These are phyloP conservation scores for Myriosclerotinia curreyana DNA, from an alignment of 2,329 filamentous ascomycete genomes.

Conservation along the genomic window DNA sequence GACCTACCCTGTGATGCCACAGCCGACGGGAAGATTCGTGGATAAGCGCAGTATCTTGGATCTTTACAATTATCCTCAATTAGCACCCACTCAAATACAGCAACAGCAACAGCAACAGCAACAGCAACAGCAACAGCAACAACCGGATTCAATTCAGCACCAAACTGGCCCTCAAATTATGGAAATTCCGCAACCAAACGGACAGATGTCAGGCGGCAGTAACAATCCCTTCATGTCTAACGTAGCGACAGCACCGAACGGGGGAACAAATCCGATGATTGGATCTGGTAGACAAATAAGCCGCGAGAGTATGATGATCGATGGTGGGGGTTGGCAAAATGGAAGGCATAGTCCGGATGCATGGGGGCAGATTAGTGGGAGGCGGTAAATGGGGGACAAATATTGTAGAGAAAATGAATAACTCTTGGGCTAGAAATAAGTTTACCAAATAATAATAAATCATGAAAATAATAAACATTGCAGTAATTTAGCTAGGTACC, in stretches of 20 bases:
- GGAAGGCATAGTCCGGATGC: slow-evolving; percentile 77
- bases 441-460: background rate
- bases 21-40: slow-evolving; percentile 48
- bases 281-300: slow-evolving; percentile 49
- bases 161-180: slow-evolving; percentile 24
- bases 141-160: slow-evolving; percentile 27
- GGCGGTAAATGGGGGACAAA: slow-evolving; percentile 7
- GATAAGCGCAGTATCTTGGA: slow-evolving; percentile 75
- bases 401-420: slow-evolving; percentile 1
- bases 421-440: slow-evolving; percentile 17
- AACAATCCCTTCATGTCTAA: slow-evolving; percentile 39
- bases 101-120: slow-evolving; percentile 27
- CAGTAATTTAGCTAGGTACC: background rate
- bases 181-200: slow-evolving; percentile 21
- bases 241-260: slow-evolving; percentile 27
- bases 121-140: slow-evolving; percentile 25
- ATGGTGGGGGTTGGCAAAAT: slow-evolving; percentile 53
- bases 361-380: slow-evolving; percentile 62
- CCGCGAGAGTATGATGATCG: slow-evolving; percentile 63
- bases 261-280: slow-evolving; percentile 33
- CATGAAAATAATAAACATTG: no score
- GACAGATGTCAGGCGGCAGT: slow-evolving; percentile 29
- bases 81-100: slow-evolving; percentile 32
- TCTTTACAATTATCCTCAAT: slow-evolving; percentile 56
- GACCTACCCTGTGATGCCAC: slow-evolving; percentile 42